Evolutionary conservation across 2,329 filamentous ascomycete genomes (phyloP).

Genomic region (Diaporthe sp.): DNA sequence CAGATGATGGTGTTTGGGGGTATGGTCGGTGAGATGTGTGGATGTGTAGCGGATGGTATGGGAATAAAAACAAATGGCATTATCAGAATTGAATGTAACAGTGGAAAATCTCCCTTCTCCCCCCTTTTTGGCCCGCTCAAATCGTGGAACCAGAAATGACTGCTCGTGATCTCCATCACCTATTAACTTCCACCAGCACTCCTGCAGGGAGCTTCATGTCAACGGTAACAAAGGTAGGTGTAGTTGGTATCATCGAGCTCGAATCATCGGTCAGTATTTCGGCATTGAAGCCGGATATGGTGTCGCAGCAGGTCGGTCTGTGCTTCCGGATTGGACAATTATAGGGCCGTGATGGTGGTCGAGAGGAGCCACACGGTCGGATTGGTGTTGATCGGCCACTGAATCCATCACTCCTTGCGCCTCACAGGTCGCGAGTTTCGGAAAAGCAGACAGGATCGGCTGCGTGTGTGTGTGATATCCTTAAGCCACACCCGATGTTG

Average conservation of each 20-base stretch:
- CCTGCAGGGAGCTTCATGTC: background rate
- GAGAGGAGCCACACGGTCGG: background rate
- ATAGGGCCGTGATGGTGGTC: background rate
- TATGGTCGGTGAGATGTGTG: slow-evolving; percentile 8
- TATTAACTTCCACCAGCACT: slow-evolving; percentile 25
- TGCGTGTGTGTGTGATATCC: background rate
- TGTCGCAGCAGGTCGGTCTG: background rate
- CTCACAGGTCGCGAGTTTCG: background rate
- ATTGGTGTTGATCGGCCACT: background rate
- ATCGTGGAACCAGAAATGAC: slow-evolving; percentile 33
- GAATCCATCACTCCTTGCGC: background rate
- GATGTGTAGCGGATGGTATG: slow-evolving; percentile 19
- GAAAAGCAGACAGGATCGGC: background rate
- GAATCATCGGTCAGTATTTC: background rate
- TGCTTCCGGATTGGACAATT: background rate
- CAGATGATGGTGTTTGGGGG: background rate
- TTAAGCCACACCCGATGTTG: background rate
- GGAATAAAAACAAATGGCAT: slow-evolving; percentile 38
- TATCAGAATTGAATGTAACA: slow-evolving; percentile 41
- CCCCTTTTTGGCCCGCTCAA: background rate
- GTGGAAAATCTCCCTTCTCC: slow-evolving; percentile 20
- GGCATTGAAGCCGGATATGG: background rate
- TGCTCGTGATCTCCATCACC: slow-evolving; percentile 17
- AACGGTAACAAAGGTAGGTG: slow-evolving; percentile 2
- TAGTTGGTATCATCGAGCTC: slow-evolving; percentile 17